Conservation (phyloP, 371 early-diverging fungal species). For the Fennellomyces sp. region DNA sequence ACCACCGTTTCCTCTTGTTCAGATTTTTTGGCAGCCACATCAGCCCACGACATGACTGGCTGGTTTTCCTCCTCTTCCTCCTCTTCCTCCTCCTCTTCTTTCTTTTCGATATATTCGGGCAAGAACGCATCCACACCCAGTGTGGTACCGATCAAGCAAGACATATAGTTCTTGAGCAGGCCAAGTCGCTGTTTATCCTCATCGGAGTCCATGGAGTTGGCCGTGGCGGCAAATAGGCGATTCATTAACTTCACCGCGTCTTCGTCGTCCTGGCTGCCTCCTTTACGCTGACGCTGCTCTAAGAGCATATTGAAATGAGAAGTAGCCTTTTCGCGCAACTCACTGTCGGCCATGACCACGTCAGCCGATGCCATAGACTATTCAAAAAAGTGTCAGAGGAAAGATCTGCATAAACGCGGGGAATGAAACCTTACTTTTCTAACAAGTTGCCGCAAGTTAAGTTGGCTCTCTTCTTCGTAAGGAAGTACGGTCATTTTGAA, state of each 20-base stretch:
- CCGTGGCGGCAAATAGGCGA: slow-evolving; percentile 40
- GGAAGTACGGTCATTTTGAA: slow-evolving; percentile 9
- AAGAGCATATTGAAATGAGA: slow-evolving; percentile 19
- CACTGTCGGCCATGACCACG: slow-evolving; percentile 6
- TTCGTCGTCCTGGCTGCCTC: slow-evolving; percentile 4
- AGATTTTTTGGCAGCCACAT: slow-evolving; percentile 25
- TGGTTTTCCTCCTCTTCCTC: slow-evolving; percentile 17
- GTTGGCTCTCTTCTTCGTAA: slow-evolving; percentile 16
- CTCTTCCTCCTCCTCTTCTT: slow-evolving; percentile 13
- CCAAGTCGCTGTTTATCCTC: slow-evolving; percentile 41
- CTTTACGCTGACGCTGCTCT: slow-evolving; percentile 14
- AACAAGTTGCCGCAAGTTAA: slow-evolving; percentile 15
- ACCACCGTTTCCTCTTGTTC: background rate
- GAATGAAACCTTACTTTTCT: slow-evolving; percentile 6
- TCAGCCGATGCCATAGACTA: slow-evolving; percentile 22
- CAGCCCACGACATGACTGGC: slow-evolving; percentile 28
- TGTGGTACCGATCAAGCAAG: slow-evolving; percentile 16
- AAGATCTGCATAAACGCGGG: background rate
- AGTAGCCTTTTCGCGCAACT: slow-evolving; percentile 10
- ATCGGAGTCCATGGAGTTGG: slow-evolving; percentile 41
- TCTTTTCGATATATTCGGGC: slow-evolving; percentile 10
- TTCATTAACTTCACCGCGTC: slow-evolving; percentile 18
- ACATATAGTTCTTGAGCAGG: slow-evolving; percentile 12
- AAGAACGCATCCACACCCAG: slow-evolving; percentile 18
- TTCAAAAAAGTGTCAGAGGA: background rate